Evolutionary conservation across 768 basidiomycete species (phyloP).

Genomic region (Termitomyces sp.): DNA sequence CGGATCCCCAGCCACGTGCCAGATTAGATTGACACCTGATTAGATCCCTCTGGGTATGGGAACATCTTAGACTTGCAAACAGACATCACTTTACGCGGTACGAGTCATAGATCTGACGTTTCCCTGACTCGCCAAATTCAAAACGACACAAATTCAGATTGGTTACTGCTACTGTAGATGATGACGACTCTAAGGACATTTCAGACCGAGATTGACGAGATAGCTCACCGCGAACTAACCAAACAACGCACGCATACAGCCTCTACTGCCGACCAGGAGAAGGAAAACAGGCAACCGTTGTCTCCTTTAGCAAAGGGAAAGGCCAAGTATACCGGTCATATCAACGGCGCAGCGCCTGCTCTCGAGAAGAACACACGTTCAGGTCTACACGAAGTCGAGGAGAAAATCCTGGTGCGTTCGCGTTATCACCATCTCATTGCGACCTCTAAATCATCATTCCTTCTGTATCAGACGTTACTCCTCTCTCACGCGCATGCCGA

Average conservation of each 20-base stretch:
- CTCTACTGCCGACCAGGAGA: conserved; percentile 28
- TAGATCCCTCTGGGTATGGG: neutral
- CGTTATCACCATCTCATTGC: neutral
- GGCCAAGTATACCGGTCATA: conserved; percentile 27
- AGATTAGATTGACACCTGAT: conserved; percentile 10
- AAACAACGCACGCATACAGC: conserved; percentile 48
- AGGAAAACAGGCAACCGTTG: conserved; percentile 20
- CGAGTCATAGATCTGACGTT: conserved; percentile 11
- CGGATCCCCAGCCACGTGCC: conserved; percentile 9
- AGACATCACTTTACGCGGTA: neutral
- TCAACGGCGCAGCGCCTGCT: conserved; percentile 9
- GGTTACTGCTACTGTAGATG: neutral
- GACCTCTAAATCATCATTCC: neutral
- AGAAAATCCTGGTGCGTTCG: conserved; percentile 43
- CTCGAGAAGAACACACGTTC: conserved; percentile 11
- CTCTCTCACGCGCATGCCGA: conserved; percentile 35
- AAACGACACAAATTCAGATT: conserved; percentile 10
- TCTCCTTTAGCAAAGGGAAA: conserved; percentile 29
- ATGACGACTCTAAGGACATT: conserved; percentile 58
- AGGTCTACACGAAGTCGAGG: conserved; percentile 44
- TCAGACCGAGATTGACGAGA: conserved; percentile 75
- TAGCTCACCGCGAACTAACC: conserved; percentile 58
- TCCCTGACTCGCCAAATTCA: conserved; percentile 16
- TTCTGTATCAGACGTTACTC: conserved; percentile 33
- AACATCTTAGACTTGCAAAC: neutral